Conservation (phyloP, 768 basidiomycete genomes). For the Lentinula sp. region DNA sequence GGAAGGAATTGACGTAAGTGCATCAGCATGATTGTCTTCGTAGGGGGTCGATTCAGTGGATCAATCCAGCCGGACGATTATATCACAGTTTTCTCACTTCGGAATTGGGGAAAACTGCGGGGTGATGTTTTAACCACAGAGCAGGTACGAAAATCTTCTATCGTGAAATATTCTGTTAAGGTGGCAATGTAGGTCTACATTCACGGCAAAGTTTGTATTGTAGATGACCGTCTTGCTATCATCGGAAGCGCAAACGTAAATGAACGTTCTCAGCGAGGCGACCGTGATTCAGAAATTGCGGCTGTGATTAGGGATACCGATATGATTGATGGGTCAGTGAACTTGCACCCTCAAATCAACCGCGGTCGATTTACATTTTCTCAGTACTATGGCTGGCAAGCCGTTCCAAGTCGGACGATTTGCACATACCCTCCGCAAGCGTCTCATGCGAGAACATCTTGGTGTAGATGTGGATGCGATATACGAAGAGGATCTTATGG, state of each 20-base stretch:
- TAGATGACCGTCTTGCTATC: conserved; percentile 91
- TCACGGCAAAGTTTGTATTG: conserved; percentile 83
- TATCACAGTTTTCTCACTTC: conserved; percentile 83
- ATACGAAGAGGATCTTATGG: conserved; percentile 67
- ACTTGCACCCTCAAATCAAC: not conserved
- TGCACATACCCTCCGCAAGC: conserved; percentile 87
- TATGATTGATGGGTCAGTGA: conserved; percentile 80
- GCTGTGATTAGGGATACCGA: conserved; percentile 94
- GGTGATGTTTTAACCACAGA: conserved; percentile 84
- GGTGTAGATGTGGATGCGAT: conserved; percentile 92
- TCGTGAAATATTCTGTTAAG: not conserved
- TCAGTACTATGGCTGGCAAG: conserved; percentile 86
- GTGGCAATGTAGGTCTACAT: conserved; percentile 66
- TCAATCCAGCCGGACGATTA: conserved; percentile 77
- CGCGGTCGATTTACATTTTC: not conserved
- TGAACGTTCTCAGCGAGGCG: conserved; percentile 91
- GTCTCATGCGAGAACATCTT: conserved; percentile 95
- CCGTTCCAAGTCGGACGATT: conserved; percentile 96
- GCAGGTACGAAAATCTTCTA: conserved; percentile 42
- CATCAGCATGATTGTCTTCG: not conserved
- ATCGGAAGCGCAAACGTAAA: conserved; percentile 98
- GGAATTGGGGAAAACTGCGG: conserved; percentile 91
- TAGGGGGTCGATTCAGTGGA: conserved; percentile 6
- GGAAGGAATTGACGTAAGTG: conserved; percentile 81
- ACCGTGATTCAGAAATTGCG: conserved; percentile 94